A percentile compares a stretch with the other conserved stretches of the same genome.
Evolutionary conservation across 441 rosid genomes (phyloP).

Genomic region (Bruguiera hainesii): DNA sequence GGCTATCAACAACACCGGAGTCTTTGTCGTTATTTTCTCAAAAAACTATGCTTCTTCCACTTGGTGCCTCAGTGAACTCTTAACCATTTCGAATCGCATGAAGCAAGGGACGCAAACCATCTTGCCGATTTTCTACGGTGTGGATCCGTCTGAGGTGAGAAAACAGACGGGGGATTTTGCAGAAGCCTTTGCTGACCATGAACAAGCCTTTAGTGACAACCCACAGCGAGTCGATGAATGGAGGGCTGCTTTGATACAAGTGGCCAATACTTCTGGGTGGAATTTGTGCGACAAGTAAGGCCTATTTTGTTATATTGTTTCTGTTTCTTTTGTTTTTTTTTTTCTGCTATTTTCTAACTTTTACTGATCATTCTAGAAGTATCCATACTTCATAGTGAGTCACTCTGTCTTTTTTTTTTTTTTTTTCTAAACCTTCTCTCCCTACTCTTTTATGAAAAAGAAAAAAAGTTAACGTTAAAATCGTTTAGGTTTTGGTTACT

Average conservation of each 20-base stretch:
- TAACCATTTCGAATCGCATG: conserved; percentile 22
- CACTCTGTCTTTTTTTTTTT: no score
- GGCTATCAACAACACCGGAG: conserved; percentile 23
- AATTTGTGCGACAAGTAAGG: conserved; percentile 15
- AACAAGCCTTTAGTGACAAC: not conserved
- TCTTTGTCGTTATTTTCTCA: conserved; percentile 29
- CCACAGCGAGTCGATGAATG: conserved; percentile 22
- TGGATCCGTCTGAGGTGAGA: conserved; percentile 31
- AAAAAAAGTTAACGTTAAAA: no score
- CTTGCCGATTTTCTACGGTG: conserved; percentile 39
- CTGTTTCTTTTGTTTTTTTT: no score
- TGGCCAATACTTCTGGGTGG: conserved; percentile 38
- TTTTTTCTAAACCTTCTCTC: no score
- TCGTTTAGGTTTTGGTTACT: no score
- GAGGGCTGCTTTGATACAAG: conserved; percentile 31
- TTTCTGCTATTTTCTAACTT: no score
- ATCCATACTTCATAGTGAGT: no score
- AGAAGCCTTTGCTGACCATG: conserved; percentile 14
- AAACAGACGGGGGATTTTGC: conserved; percentile 25
- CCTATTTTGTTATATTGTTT: no score
- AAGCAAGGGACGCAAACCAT: conserved; percentile 11
- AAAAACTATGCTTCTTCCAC: conserved; percentile 31
- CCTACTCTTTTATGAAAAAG: no score
- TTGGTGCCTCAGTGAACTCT: conserved; percentile 29
- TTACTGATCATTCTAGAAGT: no score